Evolutionary conservation across 306 rosid genomes (phyloP).

Genomic region (Gastrolobium villosum): DNA sequence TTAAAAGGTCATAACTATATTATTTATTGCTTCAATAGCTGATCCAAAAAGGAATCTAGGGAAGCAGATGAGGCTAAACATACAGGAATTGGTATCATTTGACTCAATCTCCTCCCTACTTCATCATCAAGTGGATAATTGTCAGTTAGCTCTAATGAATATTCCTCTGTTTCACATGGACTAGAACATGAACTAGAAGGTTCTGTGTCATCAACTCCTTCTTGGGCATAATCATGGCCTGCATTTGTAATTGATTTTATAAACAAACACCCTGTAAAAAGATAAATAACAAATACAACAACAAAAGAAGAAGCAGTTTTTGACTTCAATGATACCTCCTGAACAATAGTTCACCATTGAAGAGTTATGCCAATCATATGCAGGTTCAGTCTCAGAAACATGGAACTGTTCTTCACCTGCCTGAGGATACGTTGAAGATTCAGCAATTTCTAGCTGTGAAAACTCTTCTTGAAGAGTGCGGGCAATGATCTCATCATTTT

Average conservation of each 20-base stretch:
- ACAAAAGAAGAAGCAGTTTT: constrained; percentile 10
- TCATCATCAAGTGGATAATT: constrained; percentile 60
- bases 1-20: constrained; percentile 35
- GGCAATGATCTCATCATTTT: constrained; percentile 83
- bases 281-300: constrained; percentile 10
- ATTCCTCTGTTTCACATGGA: constrained; percentile 59
- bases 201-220: constrained; percentile 52
- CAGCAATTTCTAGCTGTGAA: constrained; percentile 64
- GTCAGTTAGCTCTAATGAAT: constrained; percentile 55
- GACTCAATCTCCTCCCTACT: constrained; percentile 65
- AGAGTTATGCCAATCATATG: constrained; percentile 63
- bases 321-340: constrained; percentile 53
- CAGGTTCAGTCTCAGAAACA: constrained; percentile 47
- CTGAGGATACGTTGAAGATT: constrained; percentile 54
- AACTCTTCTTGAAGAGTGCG: constrained; percentile 79
- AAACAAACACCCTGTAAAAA: constrained; percentile 29
- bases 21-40: constrained; percentile 42
- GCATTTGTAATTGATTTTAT: constrained; percentile 43
- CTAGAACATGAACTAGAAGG: constrained; percentile 76
- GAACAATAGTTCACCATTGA: constrained; percentile 55
- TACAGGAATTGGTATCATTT: constrained; percentile 75
- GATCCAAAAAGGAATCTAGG: constrained; percentile 45
- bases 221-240: constrained; percentile 55
- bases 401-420: constrained; percentile 61
- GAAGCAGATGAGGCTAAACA: constrained; percentile 51